These are phyloP conservation scores for Pseudevernia furfuracea DNA, from an alignment of 495 filamentous ascomycete genomes.

Conservation along the genomic window DNA sequence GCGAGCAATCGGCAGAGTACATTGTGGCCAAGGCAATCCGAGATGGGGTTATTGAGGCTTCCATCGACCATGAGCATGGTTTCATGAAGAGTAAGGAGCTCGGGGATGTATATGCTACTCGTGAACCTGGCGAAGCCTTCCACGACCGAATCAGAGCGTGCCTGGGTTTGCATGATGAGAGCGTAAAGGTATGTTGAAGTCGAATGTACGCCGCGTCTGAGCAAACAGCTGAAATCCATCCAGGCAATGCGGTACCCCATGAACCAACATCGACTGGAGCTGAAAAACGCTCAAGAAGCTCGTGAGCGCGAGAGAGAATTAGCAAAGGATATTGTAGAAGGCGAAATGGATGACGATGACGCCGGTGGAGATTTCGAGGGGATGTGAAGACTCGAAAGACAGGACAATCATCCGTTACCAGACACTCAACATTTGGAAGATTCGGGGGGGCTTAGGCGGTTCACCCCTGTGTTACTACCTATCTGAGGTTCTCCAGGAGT, in stretches of 20 bases:
- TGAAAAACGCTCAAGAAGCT: slow-evolving; percentile 96
- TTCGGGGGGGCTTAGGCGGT: slow-evolving; percentile 1
- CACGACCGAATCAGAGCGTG: slow-evolving; percentile 92
- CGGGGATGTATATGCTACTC: slow-evolving; percentile 88
- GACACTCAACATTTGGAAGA: slow-evolving; percentile 8
- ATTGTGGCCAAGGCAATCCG: slow-evolving; percentile 98
- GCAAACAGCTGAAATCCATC: slow-evolving; percentile 22
- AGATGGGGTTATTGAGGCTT: slow-evolving; percentile 95
- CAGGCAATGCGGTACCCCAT: slow-evolving; percentile 98
- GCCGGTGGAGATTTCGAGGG: slow-evolving; percentile 95
- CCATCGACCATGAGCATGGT: slow-evolving; percentile 84
- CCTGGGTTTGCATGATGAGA: slow-evolving; percentile 87
- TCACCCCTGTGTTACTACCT: slow-evolving; percentile 15
- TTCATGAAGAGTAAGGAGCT: slow-evolving; percentile 98
- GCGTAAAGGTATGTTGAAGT: slow-evolving; percentile 66
- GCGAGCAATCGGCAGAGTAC: slow-evolving; percentile 94
- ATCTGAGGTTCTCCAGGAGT: not conserved
- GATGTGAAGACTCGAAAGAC: slow-evolving; percentile 52
- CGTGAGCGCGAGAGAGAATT: slow-evolving; percentile 91
- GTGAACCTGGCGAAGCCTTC: slow-evolving; percentile 93
- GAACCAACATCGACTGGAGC: slow-evolving; percentile 96
- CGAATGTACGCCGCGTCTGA: not conserved
- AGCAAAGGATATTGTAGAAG: slow-evolving; percentile 98
- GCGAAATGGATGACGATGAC: slow-evolving; percentile 95
- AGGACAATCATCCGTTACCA: slow-evolving; percentile 1